Base-by-base conservation (phyloP, 352 stramenopile genomes). In the Phytophthora hybrid region DNA sequence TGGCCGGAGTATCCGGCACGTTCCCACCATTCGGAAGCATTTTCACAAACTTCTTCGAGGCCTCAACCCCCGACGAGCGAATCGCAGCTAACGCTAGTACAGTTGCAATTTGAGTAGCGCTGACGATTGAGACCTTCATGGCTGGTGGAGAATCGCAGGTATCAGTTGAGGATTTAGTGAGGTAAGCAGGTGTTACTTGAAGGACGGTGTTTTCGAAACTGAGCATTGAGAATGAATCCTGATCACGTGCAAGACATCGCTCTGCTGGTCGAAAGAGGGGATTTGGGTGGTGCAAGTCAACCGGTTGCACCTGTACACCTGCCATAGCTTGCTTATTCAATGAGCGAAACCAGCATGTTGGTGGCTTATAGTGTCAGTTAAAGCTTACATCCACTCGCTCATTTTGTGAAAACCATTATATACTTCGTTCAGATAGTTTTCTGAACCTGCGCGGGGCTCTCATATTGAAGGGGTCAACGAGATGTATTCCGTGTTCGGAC, bases 11-110 rank as follows among this genome's bases (percentile, higher is more conserved):
- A 39, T 66, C 62, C 7, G 62, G 62, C 11, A 76, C 69, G 49
- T 76, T 71, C 16, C 62, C 69, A 26, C 69, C 69, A 34, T 76
- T 76, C 16, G 69, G 69, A 16, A 76, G 11, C 7, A 44, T 63
- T 13, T 51, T 21, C 4, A 81, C 71, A 59, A 77, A 84, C 31
- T 71, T 29, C 32, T 65, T 52, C 44, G 44, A 58, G 13, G 54
- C 60, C 4, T 52, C 46, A 13, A 13, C 52, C 23, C 70, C 54
- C 1, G 59, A 66, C 14, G 49, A 13, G 4, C 74, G 54, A 16
- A 68, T 41, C 1, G 64, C 59, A 44, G 63, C 16, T 21, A 64
- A 14, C 13, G 39, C 26, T 14, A 72, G 8, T n/a, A 23, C 26
- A 56, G 37, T 47, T 26, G 29, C 62, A 26, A 71, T 10, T 59